Evolutionary conservation across 164 flowering plant species (phyloP).

Genomic region (Vitis amurensis): DNA sequence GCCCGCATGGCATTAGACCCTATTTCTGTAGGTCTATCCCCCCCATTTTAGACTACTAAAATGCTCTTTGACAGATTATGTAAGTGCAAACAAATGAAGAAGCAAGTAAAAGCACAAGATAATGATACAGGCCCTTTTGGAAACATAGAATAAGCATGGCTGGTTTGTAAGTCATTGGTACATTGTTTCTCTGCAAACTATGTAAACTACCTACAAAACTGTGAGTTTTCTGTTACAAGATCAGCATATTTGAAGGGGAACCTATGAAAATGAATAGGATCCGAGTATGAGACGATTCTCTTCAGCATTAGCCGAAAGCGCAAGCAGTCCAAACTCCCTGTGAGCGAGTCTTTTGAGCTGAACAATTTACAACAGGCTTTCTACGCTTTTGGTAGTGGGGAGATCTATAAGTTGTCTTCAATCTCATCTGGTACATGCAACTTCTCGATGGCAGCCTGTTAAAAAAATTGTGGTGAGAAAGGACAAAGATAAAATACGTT

Average conservation of each 20-base stretch:
- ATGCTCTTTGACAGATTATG: too few species aligned
- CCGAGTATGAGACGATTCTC: not conserved
- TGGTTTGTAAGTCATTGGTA: constrained; percentile 8
- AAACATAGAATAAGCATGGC: constrained; percentile 8
- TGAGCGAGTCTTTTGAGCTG: constrained; percentile 1
- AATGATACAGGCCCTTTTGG: constrained; percentile 13
- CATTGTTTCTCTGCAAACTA: constrained; percentile 3
- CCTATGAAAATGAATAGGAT: not conserved
- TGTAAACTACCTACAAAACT: constrained; percentile 19
- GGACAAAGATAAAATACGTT: not conserved
- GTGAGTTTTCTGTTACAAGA: constrained; percentile 16
- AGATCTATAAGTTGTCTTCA: constrained; percentile 52
- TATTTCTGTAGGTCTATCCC: too few species aligned
- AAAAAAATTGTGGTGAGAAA: constrained; percentile 8
- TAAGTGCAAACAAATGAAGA: not conserved
- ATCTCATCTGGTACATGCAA: constrained; percentile 89
- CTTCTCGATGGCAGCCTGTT: constrained; percentile 92
- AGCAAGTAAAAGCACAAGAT: not conserved
- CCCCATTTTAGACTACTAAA: too few species aligned
- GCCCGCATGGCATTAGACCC: too few species aligned
- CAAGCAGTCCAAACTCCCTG: constrained; percentile 26
- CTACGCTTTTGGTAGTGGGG: not conserved
- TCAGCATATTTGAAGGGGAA: constrained; percentile 2
- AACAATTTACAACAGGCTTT: not conserved
- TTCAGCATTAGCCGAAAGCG: constrained; percentile 21